Conservation (phyloP, 2,329 filamentous ascomycete genomes). For the Aspergillus phoenicis region DNA sequence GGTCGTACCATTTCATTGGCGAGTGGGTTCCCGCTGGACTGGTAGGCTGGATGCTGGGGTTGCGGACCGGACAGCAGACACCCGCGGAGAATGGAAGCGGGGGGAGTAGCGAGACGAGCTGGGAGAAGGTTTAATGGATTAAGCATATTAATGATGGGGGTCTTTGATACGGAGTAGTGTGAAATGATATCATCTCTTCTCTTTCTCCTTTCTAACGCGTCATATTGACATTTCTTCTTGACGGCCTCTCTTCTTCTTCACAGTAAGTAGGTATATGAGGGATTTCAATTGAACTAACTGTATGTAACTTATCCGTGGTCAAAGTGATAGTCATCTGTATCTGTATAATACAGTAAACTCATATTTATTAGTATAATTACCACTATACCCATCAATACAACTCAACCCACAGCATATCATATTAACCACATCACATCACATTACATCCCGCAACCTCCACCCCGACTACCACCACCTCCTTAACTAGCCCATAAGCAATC, state of each 20-base stretch:
- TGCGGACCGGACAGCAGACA: constrained; percentile 49
- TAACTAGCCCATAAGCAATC: neutral
- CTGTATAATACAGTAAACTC: no score
- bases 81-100: constrained; percentile 30
- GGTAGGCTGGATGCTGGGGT: constrained; percentile 93
- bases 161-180: neutral
- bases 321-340: no score
- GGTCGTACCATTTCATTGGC: constrained; percentile 83
- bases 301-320: neutral
- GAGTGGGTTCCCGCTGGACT: constrained; percentile 74
- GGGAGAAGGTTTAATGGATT: constrained; percentile 35
- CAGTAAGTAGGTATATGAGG: neutral
- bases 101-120: constrained; percentile 39
- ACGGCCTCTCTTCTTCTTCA: neutral
- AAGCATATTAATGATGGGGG: neutral
- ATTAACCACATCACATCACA: neutral
- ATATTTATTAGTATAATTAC: no score
- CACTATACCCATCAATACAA: no score
- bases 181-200: neutral
- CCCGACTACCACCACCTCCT: neutral
- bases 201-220: neutral
- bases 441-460: neutral
- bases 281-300: neutral
- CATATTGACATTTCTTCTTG: neutral
- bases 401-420: no score